Evolutionary conservation across 2,329 filamentous ascomycete genomes (phyloP).

Genomic region (Cytospora schulzeri): DNA sequence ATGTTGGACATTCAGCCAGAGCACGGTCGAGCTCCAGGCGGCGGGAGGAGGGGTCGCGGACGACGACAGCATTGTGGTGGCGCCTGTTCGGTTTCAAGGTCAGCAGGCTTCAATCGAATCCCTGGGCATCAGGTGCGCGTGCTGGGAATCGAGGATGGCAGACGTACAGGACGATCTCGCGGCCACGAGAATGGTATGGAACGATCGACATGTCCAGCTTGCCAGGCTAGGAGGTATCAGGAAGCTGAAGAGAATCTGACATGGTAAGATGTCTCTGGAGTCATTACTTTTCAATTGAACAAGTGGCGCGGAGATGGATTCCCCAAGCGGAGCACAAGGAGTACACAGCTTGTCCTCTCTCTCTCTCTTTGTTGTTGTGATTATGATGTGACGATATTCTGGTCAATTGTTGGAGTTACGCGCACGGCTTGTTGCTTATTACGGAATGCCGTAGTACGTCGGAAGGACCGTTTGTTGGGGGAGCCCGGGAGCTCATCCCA

Average conservation of each 20-base stretch:
- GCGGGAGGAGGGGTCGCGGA: conserved; percentile 82
- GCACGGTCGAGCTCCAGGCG: conserved; percentile 76
- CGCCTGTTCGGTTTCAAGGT: conserved; percentile 58
- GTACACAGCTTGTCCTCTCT: background rate
- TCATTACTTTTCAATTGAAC: conserved; percentile 1
- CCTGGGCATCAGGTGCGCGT: background rate
- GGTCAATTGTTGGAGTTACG: conserved; percentile 18
- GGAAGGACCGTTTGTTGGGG: background rate
- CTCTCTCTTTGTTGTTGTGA: conserved; percentile 9
- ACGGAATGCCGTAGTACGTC: background rate
- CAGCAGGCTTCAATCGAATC: background rate
- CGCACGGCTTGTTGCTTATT: conserved; percentile 16
- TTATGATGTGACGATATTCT: conserved; percentile 5
- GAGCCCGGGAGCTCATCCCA: background rate
- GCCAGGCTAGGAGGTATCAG: conserved; percentile 25
- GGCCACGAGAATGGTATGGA: conserved; percentile 72
- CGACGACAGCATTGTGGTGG: conserved; percentile 88
- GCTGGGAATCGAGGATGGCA: conserved; percentile 27
- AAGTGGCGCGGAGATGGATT: background rate
- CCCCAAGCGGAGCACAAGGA: background rate
- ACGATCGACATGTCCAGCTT: conserved; percentile 63
- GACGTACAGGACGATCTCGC: conserved; percentile 79
- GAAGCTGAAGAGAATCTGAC: conserved; percentile 12
- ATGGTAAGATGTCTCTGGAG: conserved; percentile 4
- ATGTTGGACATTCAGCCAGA: conserved; percentile 85